These are phyloP conservation scores for Kodamaea sagamina DNA, from an alignment of 805 yeast species.

Conservation along the genomic window DNA sequence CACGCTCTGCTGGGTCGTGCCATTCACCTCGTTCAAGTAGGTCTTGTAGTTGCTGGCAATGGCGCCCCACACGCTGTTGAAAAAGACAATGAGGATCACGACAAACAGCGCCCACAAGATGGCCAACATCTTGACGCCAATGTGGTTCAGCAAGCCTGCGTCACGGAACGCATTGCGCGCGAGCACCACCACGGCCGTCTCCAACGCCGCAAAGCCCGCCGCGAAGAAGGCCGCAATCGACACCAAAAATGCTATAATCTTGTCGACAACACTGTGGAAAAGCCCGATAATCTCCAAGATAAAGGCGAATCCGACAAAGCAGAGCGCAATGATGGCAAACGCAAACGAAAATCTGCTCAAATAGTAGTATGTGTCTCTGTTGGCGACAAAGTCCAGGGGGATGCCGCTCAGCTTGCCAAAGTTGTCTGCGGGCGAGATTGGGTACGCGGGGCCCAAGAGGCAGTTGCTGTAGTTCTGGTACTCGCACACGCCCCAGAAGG, in stretches of 20 bases:
- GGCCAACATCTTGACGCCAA: conserved; percentile 63
- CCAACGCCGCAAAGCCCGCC: conserved; percentile 64
- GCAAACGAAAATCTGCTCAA: conserved; percentile 51
- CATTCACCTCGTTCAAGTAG: conserved; percentile 44
- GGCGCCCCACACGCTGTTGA: conserved; percentile 53
- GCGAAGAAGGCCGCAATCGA: conserved; percentile 53
- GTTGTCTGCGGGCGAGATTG: conserved; percentile 80
- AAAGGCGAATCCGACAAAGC: conserved; percentile 64
- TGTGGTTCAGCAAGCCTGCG: conserved; percentile 43
- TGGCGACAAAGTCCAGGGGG: conserved; percentile 53
- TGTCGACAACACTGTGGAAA: conserved; percentile 57
- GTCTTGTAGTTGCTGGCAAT: conserved; percentile 51
- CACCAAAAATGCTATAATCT: conserved; percentile 54
- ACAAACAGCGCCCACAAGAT: conserved; percentile 72
- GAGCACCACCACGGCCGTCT: conserved; percentile 77
- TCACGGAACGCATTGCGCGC: conserved; percentile 68
- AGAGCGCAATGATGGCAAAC: conserved; percentile 47
- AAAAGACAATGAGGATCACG: conserved; percentile 49
- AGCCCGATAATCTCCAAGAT: conserved; percentile 55
- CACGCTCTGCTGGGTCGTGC: conserved; percentile 23
- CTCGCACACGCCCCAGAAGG: conserved; percentile 72
- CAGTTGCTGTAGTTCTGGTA: conserved; percentile 56
- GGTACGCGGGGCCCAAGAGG: conserved; percentile 69
- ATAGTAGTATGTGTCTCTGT: conserved; percentile 59
- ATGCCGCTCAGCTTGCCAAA: conserved; percentile 52